Conservation (phyloP, 2,329 filamentous ascomycete genomes). For the Stemphylium beticola region DNA sequence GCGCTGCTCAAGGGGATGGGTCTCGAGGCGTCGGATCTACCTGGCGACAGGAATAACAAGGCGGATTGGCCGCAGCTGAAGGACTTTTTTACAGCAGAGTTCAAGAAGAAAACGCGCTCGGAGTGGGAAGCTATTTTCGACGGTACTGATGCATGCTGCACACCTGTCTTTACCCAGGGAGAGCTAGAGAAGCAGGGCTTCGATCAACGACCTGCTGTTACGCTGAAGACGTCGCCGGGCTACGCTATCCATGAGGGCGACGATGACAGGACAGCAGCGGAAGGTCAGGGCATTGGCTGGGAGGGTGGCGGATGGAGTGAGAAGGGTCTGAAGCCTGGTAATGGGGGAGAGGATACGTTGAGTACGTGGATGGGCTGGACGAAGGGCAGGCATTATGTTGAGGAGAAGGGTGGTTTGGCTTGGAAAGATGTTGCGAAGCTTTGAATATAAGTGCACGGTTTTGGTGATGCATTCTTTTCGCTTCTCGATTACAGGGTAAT, state of each 20-base stretch:
- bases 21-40: conserved; percentile 57
- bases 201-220: conserved; percentile 74
- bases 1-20: conserved; percentile 71
- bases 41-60: conserved; percentile 63
- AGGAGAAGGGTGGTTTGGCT: conserved; percentile 46
- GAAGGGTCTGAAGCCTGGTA: conserved; percentile 66
- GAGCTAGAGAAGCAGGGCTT: conserved; percentile 72
- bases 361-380: conserved; percentile 79
- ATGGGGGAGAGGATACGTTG: conserved; percentile 74
- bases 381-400: conserved; percentile 72
- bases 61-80: conserved; percentile 72
- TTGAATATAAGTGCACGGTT: conserved; percentile 6
- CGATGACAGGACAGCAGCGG: conserved; percentile 47
- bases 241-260: conserved; percentile 63
- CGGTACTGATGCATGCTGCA: conserved; percentile 88
- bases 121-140: conserved; percentile 91
- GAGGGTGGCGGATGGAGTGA: conserved; percentile 72
- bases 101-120: conserved; percentile 70
- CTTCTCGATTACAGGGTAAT: background rate
- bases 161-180: conserved; percentile 78
- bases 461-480: background rate
- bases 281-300: conserved; percentile 70
- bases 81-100: conserved; percentile 65
- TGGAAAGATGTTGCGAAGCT: conserved; percentile 55
- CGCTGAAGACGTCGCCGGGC: conserved; percentile 72